Conservation (phyloP, 2,329 filamentous ascomycete species). For the Paramyrothecium sp. region DNA sequence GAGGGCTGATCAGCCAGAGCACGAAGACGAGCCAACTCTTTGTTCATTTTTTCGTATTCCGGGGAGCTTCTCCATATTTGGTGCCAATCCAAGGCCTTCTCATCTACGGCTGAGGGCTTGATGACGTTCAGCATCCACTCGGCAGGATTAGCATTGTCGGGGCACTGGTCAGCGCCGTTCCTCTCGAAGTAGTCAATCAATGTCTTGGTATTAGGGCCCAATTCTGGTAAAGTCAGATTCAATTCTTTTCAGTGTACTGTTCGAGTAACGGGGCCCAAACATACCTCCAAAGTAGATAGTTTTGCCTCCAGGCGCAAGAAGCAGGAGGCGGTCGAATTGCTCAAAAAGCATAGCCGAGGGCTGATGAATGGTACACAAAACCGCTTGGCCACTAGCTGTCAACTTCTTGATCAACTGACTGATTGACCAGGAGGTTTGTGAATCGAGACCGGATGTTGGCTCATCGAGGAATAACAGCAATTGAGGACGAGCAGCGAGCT, state of each 20-base stretch:
- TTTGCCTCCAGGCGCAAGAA: slow-evolving; percentile 54
- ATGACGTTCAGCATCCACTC: slow-evolving; percentile 62
- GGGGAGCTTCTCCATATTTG: slow-evolving; percentile 31
- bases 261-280: neutral
- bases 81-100: slow-evolving; percentile 48
- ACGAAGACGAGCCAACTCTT: slow-evolving; percentile 16
- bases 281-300: slow-evolving; percentile 61
- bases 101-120: slow-evolving; percentile 16
- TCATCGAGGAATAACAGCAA: slow-evolving; percentile 75
- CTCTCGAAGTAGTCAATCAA: slow-evolving; percentile 58
- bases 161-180: slow-evolving; percentile 57
- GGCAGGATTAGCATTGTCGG: slow-evolving; percentile 58
- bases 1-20: slow-evolving; percentile 1
- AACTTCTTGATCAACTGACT: slow-evolving; percentile 68
- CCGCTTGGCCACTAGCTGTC: slow-evolving; percentile 41
- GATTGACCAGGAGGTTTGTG: slow-evolving; percentile 74
- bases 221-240: slow-evolving; percentile 8
- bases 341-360: slow-evolving; percentile 42
- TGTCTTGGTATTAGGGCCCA: slow-evolving; percentile 40
- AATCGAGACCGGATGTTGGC: slow-evolving; percentile 73
- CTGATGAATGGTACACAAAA: slow-evolving; percentile 47
- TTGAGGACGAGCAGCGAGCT: slow-evolving; percentile 70
- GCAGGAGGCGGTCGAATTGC: slow-evolving; percentile 52
- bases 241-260: neutral
- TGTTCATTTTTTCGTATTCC: slow-evolving; percentile 29